Base-by-base conservation (phyloP, 306 rosid genomes). In the Sesbania bispinosa region DNA sequence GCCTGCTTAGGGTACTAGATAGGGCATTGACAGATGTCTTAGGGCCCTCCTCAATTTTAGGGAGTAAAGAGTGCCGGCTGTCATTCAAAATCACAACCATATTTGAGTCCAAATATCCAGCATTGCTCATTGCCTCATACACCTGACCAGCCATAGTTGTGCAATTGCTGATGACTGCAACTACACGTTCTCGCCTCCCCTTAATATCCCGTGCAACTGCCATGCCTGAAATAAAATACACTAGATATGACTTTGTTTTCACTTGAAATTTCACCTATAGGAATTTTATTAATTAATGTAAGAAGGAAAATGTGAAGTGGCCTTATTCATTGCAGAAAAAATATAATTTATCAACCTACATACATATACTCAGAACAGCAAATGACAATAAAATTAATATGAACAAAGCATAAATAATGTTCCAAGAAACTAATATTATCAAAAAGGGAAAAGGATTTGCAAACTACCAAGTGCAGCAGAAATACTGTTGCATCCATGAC, bases 401-500 rank as follows among this genome's bases (percentile, higher is more conserved):
- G 41, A 55, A 63, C 33, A 69, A 52, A 61, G 47, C 54, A 2
- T 16, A 29, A 61, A 36, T 18, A 55, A 33, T 67, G 66, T 11
- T 42, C 48, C 21, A 52, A 23, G 46, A 50, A 32, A 41, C 10
- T 16, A 53, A 41, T n/a, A 62, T 43, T 3, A 47, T 23, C 14
- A 74, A 48, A 23, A 59, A 20, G 9, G 58, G 43, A 43, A 39
- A 66, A 32, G 60, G 72, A 80, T 51, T 53, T 39, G 69, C 38
- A 74, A 75, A 61, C 41, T 90, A 93, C 98, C 98, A 77, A 93
- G 97, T 73, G 92, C 97, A 26, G 98, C 98, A 53, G 97, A 93
- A 77, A 93, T 81, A 79, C 98, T 88, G 83, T 80, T 93, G 90
- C 97, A 93, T 43, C 98, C 98, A 77, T 93, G 98, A 66, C 92